Evolutionary conservation across 768 basidiomycete species (phyloP).

Genomic region (Termitomyces sp.): DNA sequence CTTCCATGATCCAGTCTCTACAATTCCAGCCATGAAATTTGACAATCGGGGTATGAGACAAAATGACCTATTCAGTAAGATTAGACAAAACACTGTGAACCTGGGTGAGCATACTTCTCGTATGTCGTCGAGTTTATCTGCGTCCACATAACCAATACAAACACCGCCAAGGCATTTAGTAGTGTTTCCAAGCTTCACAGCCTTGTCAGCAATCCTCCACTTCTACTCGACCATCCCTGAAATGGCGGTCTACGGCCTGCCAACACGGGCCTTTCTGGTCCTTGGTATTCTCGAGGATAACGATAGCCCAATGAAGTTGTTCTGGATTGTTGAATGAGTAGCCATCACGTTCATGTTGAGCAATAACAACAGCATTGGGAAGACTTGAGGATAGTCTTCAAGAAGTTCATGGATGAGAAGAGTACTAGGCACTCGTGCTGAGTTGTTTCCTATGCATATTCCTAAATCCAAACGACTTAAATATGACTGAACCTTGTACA

Average conservation of each 20-base stretch:
- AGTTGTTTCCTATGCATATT: background rate
- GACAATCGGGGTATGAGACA: background rate
- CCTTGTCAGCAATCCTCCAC: background rate
- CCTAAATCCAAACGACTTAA: background rate
- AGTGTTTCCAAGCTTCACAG: background rate
- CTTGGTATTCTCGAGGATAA: slow-evolving; percentile 2
- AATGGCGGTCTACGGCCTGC: slow-evolving; percentile 5
- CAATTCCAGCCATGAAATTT: slow-evolving; percentile 7
- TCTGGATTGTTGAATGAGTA: slow-evolving; percentile 1
- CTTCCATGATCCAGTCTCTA: slow-evolving; percentile 7
- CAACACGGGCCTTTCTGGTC: slow-evolving; percentile 2
- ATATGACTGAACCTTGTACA: background rate
- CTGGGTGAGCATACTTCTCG: background rate
- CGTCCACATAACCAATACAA: background rate
- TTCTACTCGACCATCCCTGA: background rate
- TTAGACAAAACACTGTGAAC: background rate
- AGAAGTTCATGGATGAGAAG: background rate
- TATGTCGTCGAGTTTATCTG: background rate
- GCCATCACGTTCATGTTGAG: slow-evolving; percentile 8
- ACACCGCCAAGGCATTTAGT: slow-evolving; percentile 7
- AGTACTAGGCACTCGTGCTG: background rate
- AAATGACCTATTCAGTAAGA: background rate
- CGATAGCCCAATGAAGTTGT: slow-evolving; percentile 6
- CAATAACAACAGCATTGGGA: slow-evolving; percentile 3
- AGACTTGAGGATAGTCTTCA: background rate